phyloP scores from a whole-genome alignment of 306 rosid species.

The Canavalia ensiformis region DNA sequence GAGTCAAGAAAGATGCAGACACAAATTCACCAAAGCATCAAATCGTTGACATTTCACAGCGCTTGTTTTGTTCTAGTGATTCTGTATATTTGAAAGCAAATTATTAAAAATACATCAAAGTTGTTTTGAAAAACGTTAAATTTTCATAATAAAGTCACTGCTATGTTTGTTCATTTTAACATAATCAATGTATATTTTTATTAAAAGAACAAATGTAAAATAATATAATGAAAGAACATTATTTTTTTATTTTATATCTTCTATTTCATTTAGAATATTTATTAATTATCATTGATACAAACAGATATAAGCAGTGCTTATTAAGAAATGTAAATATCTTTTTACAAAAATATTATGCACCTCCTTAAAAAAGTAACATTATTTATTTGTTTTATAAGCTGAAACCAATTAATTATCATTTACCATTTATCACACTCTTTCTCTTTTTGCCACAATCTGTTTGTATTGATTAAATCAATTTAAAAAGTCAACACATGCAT shows the following conservation, averaged over 20 bases:
- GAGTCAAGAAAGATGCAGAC: background rate
- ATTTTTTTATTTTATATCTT: background rate
- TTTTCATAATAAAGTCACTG: background rate
- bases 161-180: background rate
- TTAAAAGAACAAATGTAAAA: background rate
- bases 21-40: constrained; percentile 23
- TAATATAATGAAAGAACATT: background rate
- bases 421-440: background rate
- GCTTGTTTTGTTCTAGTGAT: background rate
- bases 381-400: no score
- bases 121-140: background rate
- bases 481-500: background rate
- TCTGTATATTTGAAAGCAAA: background rate
- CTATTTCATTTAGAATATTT: background rate
- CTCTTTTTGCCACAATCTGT: background rate
- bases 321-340: background rate
- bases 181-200: background rate
- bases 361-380: no score
- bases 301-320: background rate
- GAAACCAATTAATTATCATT: no score
- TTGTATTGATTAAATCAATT: no score
- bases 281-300: background rate
- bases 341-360: no score
- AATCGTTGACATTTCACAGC: background rate
- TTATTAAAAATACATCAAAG: background rate